Evolutionary conservation across 2,329 filamentous ascomycete species (phyloP).

Genomic region (Dactylellina haptotyla): DNA sequence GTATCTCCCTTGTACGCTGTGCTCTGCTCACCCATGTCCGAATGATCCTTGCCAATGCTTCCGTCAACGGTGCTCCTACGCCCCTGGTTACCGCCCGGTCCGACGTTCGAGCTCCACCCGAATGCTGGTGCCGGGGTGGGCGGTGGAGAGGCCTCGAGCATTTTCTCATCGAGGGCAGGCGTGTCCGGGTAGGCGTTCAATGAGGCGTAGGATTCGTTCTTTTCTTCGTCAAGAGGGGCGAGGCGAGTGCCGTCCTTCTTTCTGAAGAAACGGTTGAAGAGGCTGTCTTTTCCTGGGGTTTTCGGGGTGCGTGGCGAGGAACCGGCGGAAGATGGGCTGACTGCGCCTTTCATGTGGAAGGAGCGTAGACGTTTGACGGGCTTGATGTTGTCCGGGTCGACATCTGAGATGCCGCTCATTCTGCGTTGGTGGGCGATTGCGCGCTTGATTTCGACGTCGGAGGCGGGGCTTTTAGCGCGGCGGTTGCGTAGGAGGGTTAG

Average conservation of each 20-base stretch:
- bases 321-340: constrained; percentile 1
- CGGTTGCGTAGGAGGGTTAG: constrained; percentile 17
- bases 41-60: constrained; percentile 6
- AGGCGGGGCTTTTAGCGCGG: constrained; percentile 6
- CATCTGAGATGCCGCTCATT: constrained; percentile 41
- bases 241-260: constrained; percentile 41
- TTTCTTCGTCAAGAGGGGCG: constrained; percentile 43
- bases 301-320: constrained; percentile 27
- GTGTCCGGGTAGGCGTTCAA: constrained; percentile 47
- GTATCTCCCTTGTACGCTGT: constrained; percentile 39
- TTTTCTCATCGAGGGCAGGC: constrained; percentile 46
- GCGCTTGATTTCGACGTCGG: constrained; percentile 30
- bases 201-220: constrained; percentile 35
- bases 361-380: constrained; percentile 48
- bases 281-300: constrained; percentile 9
- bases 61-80: constrained; percentile 12
- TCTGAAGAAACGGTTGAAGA: constrained; percentile 42
- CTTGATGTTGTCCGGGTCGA: constrained; percentile 48
- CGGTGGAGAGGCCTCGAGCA: constrained; percentile 48
- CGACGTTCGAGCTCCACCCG: constrained; percentile 47
- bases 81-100: constrained; percentile 1
- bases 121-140: constrained; percentile 48
- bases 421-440: constrained; percentile 43
- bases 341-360: constrained; percentile 48
- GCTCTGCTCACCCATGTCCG: constrained; percentile 33